Conservation (phyloP, 345 rosid species). For the Eucalyptus paniculata region DNA sequence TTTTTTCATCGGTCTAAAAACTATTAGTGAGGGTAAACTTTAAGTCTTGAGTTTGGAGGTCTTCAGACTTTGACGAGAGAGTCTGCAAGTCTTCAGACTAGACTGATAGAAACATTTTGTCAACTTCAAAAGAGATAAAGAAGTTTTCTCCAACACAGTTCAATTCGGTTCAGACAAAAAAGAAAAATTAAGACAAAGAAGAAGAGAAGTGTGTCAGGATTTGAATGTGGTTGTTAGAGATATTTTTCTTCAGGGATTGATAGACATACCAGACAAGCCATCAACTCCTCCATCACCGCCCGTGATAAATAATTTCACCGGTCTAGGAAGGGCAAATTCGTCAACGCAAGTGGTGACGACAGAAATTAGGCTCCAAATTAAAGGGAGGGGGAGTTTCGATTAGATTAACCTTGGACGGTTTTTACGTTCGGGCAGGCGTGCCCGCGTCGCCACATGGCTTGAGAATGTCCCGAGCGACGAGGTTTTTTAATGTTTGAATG, state of each 20-base stretch:
- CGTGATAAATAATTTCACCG: not conserved
- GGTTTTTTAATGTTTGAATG: too few relatives aligned
- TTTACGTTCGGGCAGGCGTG: accelerated
- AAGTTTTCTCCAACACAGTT: not conserved
- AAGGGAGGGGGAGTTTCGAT: too few relatives aligned
- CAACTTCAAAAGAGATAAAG: too few relatives aligned
- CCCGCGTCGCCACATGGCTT: too few relatives aligned
- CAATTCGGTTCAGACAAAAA: not conserved
- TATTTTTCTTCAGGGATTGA: not conserved
- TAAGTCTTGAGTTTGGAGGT: too few relatives aligned
- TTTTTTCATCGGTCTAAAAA: too few relatives aligned
- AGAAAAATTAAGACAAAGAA: not conserved
- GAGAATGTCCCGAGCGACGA: too few relatives aligned
- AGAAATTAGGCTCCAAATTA: not conserved
- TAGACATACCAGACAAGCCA: not conserved
- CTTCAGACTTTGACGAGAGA: too few relatives aligned
- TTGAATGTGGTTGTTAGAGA: not conserved
- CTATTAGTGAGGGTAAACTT: too few relatives aligned
- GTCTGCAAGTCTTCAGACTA: too few relatives aligned
- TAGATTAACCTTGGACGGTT: too few relatives aligned
- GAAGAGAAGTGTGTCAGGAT: not conserved
- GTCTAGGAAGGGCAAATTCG: not conserved
- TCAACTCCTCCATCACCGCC: not conserved
- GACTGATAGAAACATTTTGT: too few relatives aligned
- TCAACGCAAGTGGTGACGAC: not conserved